Percentiles rank a stretch among this genome's conserved stretches.
Evolutionary conservation across 768 basidiomycete genomes (phyloP).

Genomic region (Pulveroboletus frians): DNA sequence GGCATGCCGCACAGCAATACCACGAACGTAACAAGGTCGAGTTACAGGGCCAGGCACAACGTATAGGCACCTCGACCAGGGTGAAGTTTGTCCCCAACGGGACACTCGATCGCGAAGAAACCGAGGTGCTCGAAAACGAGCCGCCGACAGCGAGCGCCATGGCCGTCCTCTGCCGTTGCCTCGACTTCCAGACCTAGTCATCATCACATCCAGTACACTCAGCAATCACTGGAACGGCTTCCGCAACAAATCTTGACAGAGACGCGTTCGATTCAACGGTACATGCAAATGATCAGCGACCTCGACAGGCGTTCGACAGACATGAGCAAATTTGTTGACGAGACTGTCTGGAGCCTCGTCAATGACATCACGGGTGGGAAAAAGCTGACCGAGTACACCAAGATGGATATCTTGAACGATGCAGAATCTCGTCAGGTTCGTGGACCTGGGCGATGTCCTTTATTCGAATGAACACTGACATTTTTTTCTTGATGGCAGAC

Average conservation of each 20-base stretch:
- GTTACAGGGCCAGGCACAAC: constrained; percentile 11
- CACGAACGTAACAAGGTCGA: constrained; percentile 25
- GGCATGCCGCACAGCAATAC: constrained; percentile 43
- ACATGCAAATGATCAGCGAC: constrained; percentile 34
- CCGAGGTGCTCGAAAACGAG: neutral
- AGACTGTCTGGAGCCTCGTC: constrained; percentile 32
- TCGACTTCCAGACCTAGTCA: constrained; percentile 4
- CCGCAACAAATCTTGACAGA: constrained; percentile 36
- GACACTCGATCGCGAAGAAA: neutral
- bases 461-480: neutral
- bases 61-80: neutral
- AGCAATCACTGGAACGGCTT: constrained; percentile 34
- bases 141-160: neutral
- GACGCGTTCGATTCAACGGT: constrained; percentile 36
- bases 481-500: constrained; percentile 17
- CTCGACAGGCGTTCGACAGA: constrained; percentile 6
- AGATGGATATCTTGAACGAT: constrained; percentile 41
- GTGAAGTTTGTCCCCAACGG: neutral
- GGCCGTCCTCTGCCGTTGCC: neutral
- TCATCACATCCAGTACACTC: constrained; percentile 15
- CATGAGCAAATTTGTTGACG: constrained; percentile 4
- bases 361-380: constrained; percentile 37
- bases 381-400: constrained; percentile 29
- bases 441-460: neutral
- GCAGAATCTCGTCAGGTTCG: constrained; percentile 39